Base-by-base conservation (phyloP, 1,139 yeast species). In the Trichomonascaceae sp. region DNA sequence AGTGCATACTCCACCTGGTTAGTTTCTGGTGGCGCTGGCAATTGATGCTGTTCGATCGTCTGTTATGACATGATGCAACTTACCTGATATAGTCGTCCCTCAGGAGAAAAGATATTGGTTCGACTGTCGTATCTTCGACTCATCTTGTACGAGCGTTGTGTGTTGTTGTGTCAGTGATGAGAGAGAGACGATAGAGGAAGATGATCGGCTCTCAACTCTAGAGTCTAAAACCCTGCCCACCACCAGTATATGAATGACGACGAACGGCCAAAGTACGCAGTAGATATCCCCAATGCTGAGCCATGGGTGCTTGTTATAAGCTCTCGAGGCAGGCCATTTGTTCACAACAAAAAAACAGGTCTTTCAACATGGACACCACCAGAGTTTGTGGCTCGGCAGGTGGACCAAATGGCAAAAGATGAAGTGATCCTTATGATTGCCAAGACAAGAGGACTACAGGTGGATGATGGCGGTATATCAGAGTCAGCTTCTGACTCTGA, bases 81-180 rank as follows among this genome's bases (percentile, higher is more conserved):
- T 52, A 67, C 73, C 60, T 87, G 99, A 61, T 92, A 89, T 42
- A 92, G 70, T 60, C 98, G 74, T 29, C 99, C 98, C 58, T 89
- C 99, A 15, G 99, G 99, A 23, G 97, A 87, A 64, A 89, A 92
- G 52, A 92, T 89, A 15, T 98, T 89, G 37, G 98, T 89, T 70
- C 99, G 76, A 43, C 95, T 80, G 62, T 89, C 99, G 87, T 78
- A 77, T 65, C 87, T 69, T 71, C 85, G 71, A 43, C 80, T 73
- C 71, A 65, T 67, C 37, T 34, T 48, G 5, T 23, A 30, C 4
- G 9, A 20, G 11, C 23, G 23, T 20, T 20, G 23, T 20, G 11
- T 20, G 23, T 6, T 20, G 23, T 6, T 20, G 23, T 20, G 23
- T 20, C 23, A 20, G 23, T 20, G 23, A 11, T 20, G 23, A 11